Conservation (phyloP, 2,329 filamentous ascomycete genomes). For the Ceratocystis diversiconidia region DNA sequence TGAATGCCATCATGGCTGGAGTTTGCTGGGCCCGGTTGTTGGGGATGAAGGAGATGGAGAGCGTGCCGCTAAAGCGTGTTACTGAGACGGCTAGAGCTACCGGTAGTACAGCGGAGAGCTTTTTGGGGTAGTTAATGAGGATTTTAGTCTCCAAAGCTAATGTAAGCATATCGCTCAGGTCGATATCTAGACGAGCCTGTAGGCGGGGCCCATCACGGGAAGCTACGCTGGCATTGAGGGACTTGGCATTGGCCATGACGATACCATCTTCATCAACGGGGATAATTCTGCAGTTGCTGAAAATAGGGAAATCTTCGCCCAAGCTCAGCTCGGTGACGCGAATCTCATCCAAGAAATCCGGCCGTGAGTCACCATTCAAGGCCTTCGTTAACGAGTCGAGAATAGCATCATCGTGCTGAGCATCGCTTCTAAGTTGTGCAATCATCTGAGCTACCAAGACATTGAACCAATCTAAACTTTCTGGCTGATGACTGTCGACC, state of each 20-base stretch:
- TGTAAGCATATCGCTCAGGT: slow-evolving; percentile 90
- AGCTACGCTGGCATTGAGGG: slow-evolving; percentile 38
- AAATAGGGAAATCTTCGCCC: slow-evolving; percentile 95
- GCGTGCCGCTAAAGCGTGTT: slow-evolving; percentile 83
- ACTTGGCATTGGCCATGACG: slow-evolving; percentile 36
- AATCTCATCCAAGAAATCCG: slow-evolving; percentile 87
- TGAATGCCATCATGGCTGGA: slow-evolving; percentile 85
- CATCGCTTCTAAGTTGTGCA: slow-evolving; percentile 84
- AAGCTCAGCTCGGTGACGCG: slow-evolving; percentile 84
- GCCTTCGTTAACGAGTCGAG: slow-evolving; percentile 70
- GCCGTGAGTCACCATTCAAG: slow-evolving; percentile 73
- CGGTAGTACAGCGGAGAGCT: slow-evolving; percentile 73
- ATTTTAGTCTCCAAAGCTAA: slow-evolving; percentile 89
- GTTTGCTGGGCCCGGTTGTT: slow-evolving; percentile 52
- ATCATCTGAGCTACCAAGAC: slow-evolving; percentile 93
- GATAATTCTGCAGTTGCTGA: slow-evolving; percentile 94
- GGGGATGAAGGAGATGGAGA: slow-evolving; percentile 87
- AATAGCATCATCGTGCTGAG: slow-evolving; percentile 81
- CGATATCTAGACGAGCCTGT: slow-evolving; percentile 93
- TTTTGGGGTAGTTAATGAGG: slow-evolving; percentile 86
- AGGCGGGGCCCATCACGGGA: slow-evolving; percentile 56
- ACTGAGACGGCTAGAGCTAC: slow-evolving; percentile 86
- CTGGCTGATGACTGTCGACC: slow-evolving; percentile 85
- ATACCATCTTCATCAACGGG: slow-evolving; percentile 71
- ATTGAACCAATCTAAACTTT: slow-evolving; percentile 98